Conservation (phyloP, 768 basidiomycete species). For the Serpula lacrymans region DNA sequence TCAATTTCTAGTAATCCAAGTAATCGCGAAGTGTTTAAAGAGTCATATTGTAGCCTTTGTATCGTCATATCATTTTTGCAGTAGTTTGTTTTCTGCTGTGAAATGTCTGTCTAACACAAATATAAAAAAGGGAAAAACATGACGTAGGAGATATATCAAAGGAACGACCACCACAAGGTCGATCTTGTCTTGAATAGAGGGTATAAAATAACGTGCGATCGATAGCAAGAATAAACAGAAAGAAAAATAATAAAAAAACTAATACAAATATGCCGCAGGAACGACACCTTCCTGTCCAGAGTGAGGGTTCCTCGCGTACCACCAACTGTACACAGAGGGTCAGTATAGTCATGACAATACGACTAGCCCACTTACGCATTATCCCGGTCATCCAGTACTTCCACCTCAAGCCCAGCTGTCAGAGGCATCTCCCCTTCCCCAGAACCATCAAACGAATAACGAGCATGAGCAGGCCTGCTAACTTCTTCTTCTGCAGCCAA, state of each 20-base stretch:
- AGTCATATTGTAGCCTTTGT: too few relatives aligned
- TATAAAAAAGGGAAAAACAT: constrained; percentile 16
- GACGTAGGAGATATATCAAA: constrained; percentile 21
- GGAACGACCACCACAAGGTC: constrained; percentile 35
- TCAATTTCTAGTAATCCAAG: background rate
- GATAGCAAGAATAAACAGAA: constrained; percentile 26
- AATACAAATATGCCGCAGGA: constrained; percentile 89
- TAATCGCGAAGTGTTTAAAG: too few relatives aligned
- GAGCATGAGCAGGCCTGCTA: constrained; percentile 72
- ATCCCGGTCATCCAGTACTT: constrained; percentile 78
- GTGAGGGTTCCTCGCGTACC: constrained; percentile 82
- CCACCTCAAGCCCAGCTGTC: constrained; percentile 65
- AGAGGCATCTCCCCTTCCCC: constrained; percentile 78
- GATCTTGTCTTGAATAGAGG: constrained; percentile 36
- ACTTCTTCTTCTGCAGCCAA: constrained; percentile 58
- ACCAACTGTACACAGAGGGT: constrained; percentile 62
- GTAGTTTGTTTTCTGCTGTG: background rate
- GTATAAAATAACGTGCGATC: constrained; percentile 29
- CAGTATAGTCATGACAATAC: constrained; percentile 1
- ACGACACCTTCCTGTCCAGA: constrained; percentile 87
- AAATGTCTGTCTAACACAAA: constrained; percentile 5
- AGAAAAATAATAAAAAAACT: constrained; percentile 31
- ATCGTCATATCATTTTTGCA: background rate
- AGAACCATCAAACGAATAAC: constrained; percentile 77
- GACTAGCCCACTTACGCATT: constrained; percentile 53